phyloP scores from a whole-genome alignment of 441 rosid genomes.

The Jatropha podagrica region DNA sequence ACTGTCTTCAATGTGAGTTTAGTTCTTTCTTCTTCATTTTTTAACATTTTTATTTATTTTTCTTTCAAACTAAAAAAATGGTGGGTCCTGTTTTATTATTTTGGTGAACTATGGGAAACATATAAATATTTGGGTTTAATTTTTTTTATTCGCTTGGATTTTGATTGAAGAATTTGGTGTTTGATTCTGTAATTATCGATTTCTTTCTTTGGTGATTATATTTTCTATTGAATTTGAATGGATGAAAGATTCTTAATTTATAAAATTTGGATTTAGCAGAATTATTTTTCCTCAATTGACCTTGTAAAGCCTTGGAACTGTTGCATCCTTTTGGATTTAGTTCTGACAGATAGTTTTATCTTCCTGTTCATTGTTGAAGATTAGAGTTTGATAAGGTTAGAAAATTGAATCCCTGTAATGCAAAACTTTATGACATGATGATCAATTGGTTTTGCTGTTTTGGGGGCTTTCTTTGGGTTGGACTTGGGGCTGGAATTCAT shows the following conservation, averaged over 20 bases:
- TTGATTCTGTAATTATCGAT: background rate
- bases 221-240: background rate
- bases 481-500: background rate
- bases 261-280: constrained; percentile 4
- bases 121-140: background rate
- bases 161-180: constrained; percentile 4
- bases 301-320: background rate
- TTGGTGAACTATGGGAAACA: background rate
- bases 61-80: background rate
- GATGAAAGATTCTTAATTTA: background rate
- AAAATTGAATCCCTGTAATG: too few species aligned
- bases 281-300: constrained; percentile 5
- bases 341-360: constrained; percentile 4
- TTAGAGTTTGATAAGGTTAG: constrained; percentile 3
- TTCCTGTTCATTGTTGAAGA: constrained; percentile 2
- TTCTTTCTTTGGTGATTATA: background rate
- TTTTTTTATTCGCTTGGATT: background rate
- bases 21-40: background rate
- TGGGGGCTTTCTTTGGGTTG: background rate
- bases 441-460: background rate
- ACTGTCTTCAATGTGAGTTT: constrained; percentile 79
- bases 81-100: background rate
- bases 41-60: background rate
- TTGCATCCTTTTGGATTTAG: constrained; percentile 1
- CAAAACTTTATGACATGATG: background rate